These are phyloP conservation scores for Conticribra guillardii DNA, from an alignment of 108 stramenopile genomes.

Conservation along the genomic window DNA sequence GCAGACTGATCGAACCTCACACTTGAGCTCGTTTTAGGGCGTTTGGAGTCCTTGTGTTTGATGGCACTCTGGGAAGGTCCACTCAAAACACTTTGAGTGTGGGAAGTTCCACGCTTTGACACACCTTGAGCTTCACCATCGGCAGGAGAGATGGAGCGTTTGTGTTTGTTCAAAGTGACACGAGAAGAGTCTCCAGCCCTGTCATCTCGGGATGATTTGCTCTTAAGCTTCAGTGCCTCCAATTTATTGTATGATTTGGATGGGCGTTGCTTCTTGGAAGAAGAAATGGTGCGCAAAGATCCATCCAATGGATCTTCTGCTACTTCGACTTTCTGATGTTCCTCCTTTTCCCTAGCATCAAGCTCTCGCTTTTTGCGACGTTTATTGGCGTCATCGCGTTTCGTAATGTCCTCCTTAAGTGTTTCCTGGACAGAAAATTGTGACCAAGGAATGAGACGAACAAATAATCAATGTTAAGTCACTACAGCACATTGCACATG, in stretches of 20 bases:
- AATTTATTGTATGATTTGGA: conserved; percentile 24
- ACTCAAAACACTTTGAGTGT: conserved; percentile 19
- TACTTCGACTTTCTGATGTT: neutral
- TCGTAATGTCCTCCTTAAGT: conserved; percentile 8
- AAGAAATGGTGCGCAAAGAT: neutral
- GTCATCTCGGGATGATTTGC: conserved; percentile 9
- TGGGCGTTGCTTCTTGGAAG: conserved; percentile 8
- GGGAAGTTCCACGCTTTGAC: conserved; percentile 9
- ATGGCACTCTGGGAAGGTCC: conserved; percentile 36
- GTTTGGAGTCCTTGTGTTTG: conserved; percentile 35
- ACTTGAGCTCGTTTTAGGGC: conserved; percentile 20
- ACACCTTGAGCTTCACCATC: neutral
- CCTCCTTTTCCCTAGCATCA: neutral
- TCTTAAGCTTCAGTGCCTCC: conserved; percentile 10
- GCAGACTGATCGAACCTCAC: conserved; percentile 43
- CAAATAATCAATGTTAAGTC: neutral
- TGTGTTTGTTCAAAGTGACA: neutral
- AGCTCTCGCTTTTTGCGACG: conserved; percentile 1
- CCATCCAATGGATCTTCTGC: neutral
- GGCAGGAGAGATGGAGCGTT: conserved; percentile 13
- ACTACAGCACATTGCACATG: neutral
- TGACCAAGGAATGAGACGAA: neutral
- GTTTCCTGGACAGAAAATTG: conserved; percentile 14
- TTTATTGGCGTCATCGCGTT: conserved; percentile 18
- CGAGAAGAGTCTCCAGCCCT: neutral